Conservation (phyloP, 192 early-diverging fungal species). For the Backusella psychrophila region DNA sequence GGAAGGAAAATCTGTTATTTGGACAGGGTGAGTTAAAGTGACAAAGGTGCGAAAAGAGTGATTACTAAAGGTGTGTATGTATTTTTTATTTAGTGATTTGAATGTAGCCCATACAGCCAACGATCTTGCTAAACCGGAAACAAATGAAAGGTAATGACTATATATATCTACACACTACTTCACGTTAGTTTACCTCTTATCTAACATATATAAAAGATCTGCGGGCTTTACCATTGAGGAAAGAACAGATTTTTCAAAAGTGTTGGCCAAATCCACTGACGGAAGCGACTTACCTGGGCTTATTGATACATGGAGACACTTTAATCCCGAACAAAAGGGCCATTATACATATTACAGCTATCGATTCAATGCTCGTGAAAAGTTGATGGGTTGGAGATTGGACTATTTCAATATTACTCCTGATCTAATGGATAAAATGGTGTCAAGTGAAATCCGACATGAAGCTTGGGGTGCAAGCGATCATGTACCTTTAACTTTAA, state of each 20-base stretch:
- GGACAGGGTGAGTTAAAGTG: slow-evolving; percentile 56
- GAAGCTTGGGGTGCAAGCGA: slow-evolving; percentile 87
- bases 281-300: slow-evolving; percentile 44
- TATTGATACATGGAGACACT: slow-evolving; percentile 73
- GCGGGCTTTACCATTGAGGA: slow-evolving; percentile 86
- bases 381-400: slow-evolving; percentile 78
- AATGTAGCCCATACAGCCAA: slow-evolving; percentile 81
- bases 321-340: slow-evolving; percentile 62
- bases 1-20: slow-evolving; percentile 69
- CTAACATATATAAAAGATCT: slow-evolving; percentile 39
- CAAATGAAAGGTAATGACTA: slow-evolving; percentile 59
- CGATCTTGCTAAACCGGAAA: slow-evolving; percentile 72
- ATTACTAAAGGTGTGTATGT: background rate
- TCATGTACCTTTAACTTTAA: slow-evolving; percentile 77
- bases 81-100: slow-evolving; percentile 50
- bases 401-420: slow-evolving; percentile 82
- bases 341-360: slow-evolving; percentile 81
- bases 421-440: slow-evolving; percentile 54
- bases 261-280: slow-evolving; percentile 40
- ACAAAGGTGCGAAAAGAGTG: background rate
- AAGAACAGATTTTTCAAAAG: slow-evolving; percentile 63
- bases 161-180: background rate
- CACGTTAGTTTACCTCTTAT: background rate
- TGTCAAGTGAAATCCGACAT: slow-evolving; percentile 63
- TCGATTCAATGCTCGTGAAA: slow-evolving; percentile 66